These are phyloP conservation scores for Dillenia turbinata DNA, from an alignment of 164 flowering plant species.

Conservation along the genomic window DNA sequence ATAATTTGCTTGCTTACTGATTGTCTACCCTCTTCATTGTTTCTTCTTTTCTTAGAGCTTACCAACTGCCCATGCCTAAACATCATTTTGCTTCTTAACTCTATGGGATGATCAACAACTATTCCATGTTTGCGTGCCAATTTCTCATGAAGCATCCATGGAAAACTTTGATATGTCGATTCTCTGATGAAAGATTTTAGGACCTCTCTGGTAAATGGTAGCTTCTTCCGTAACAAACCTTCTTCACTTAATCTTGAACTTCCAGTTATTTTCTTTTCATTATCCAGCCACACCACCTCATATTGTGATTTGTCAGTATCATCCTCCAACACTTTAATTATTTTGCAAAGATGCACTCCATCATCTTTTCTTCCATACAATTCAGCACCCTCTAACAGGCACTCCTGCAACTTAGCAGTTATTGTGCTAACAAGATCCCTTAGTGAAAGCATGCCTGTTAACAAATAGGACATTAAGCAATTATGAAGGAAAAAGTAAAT, in stretches of 20 bases:
- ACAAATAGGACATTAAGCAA: neutral
- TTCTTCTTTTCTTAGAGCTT: slow-evolving; percentile 32
- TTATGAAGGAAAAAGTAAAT: too few species aligned
- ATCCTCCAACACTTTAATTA: slow-evolving; percentile 48
- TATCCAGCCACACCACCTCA: slow-evolving; percentile 77
- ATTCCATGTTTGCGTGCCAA: slow-evolving; percentile 67
- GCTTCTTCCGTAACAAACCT: slow-evolving; percentile 58
- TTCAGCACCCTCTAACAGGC: slow-evolving; percentile 54
- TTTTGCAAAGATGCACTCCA: slow-evolving; percentile 51
- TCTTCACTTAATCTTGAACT: slow-evolving; percentile 36
- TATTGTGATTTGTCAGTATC: slow-evolving; percentile 30
- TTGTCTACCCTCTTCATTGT: slow-evolving; percentile 19
- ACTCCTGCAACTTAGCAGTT: slow-evolving; percentile 43
- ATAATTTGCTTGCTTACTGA: neutral
- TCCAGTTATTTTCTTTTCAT: slow-evolving; percentile 43
- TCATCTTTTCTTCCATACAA: slow-evolving; percentile 54
- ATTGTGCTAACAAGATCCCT: slow-evolving; percentile 62
- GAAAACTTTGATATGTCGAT: slow-evolving; percentile 71
- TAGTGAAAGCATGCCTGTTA: slow-evolving; percentile 70
- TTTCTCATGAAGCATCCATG: slow-evolving; percentile 82
- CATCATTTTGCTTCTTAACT: slow-evolving; percentile 26
- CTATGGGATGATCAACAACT: slow-evolving; percentile 56
- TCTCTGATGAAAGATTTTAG: slow-evolving; percentile 86
- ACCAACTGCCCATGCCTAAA: slow-evolving; percentile 39
- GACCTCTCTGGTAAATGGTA: slow-evolving; percentile 61